Percentiles rank a stretch among this genome's conserved stretches.
phyloP scores from a whole-genome alignment of 176 grass and related monocot genomes.

The Juncus effusus region DNA sequence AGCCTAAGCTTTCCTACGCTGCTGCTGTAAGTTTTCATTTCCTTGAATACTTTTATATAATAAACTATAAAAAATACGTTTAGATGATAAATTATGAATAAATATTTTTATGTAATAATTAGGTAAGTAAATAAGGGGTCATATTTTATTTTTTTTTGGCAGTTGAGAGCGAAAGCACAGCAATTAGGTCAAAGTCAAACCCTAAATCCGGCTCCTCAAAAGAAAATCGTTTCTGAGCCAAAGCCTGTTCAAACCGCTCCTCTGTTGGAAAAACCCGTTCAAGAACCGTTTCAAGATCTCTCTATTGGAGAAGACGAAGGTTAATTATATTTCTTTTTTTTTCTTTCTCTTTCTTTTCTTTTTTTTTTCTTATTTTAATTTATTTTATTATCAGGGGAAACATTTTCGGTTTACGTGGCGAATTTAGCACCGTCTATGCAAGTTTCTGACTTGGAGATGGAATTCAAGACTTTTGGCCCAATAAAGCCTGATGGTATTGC shows the following conservation, averaged over 20 bases:
- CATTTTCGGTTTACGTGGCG: constrained; percentile 82
- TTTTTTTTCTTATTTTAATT: constrained; percentile 8
- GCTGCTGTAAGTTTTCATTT: constrained; percentile 62
- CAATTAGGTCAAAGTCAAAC: constrained; percentile 24
- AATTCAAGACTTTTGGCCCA: constrained; percentile 80
- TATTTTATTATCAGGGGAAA: constrained; percentile 40
- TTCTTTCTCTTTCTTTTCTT: constrained; percentile 18
- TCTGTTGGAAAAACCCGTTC: constrained; percentile 41
- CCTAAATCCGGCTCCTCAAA: constrained; percentile 35
- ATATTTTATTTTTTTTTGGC: constrained; percentile 16
- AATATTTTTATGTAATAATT: neutral
- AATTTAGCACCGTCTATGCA: constrained; percentile 54
- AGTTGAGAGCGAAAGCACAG: constrained; percentile 64
- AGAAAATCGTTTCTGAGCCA: constrained; percentile 36
- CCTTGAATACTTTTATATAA: constrained; percentile 17
- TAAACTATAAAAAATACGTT: constrained; percentile 1
- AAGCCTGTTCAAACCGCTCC: constrained; percentile 29
- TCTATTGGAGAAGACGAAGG: constrained; percentile 69
- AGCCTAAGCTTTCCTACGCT: constrained; percentile 87
- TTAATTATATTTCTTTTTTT: constrained; percentile 24
- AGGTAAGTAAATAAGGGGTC: constrained; percentile 23
- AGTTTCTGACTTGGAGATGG: constrained; percentile 63
- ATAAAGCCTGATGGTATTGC: constrained; percentile 81
- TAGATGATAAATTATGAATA: no score
- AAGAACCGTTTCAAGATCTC: constrained; percentile 52